These are phyloP conservation scores for Adansonia grandidieri DNA, from an alignment of 441 rosid species.

Conservation along the genomic window DNA sequence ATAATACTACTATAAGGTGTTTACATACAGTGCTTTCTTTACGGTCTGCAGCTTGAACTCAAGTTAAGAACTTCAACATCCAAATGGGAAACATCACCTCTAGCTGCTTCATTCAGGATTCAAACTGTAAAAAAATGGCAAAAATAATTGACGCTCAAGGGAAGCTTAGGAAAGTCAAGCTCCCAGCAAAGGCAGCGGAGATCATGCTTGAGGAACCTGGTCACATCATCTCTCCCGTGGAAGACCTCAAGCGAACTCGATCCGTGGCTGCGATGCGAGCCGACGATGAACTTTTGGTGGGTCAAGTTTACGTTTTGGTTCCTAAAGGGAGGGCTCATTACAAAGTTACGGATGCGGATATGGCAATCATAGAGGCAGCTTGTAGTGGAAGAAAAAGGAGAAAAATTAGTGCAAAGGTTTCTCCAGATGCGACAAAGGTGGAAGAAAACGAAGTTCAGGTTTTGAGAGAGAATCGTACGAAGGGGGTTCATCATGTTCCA, in stretches of 20 bases:
- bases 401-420: slow-evolving; percentile 33
- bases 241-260: slow-evolving; percentile 31
- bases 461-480: background rate
- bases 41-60: background rate
- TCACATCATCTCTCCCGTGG: slow-evolving; percentile 31
- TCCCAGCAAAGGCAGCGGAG: slow-evolving; percentile 49
- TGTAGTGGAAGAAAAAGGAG: slow-evolving; percentile 25
- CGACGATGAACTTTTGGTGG: slow-evolving; percentile 43
- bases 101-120: background rate
- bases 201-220: slow-evolving; percentile 56
- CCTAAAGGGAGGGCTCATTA: slow-evolving; percentile 29
- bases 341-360: slow-evolving; percentile 37
- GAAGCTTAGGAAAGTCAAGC: slow-evolving; percentile 29
- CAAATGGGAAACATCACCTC: slow-evolving; percentile 15
- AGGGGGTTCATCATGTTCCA: background rate
- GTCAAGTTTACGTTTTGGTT: slow-evolving; percentile 39
- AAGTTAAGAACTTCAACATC: slow-evolving; percentile 1
- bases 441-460: background rate
- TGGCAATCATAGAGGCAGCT: slow-evolving; percentile 30
- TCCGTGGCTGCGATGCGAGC: slow-evolving; percentile 44
- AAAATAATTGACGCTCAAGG: slow-evolving; percentile 40
- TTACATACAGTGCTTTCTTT: background rate
- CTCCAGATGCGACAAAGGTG: slow-evolving; percentile 25
- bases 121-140: slow-evolving; percentile 18
- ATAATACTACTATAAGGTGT: background rate